phyloP scores from a whole-genome alignment of 495 filamentous ascomycete genomes.

The Rhypophila decipiens region DNA sequence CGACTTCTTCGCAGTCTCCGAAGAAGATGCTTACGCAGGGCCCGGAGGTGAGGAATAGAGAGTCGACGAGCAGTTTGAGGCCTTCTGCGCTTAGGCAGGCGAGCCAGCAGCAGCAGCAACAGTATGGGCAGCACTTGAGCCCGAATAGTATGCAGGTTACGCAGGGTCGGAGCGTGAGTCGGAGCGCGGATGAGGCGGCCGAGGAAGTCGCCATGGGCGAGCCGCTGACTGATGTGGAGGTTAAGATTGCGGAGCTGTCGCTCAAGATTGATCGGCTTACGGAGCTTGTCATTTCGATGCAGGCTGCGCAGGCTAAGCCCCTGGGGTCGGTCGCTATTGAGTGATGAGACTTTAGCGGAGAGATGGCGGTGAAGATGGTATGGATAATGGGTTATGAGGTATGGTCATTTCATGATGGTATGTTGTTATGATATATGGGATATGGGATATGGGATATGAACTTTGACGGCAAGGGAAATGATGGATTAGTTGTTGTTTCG shows the following conservation, averaged over 20 bases:
- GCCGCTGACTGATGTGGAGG: slow-evolving; percentile 32
- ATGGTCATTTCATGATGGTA: too few species aligned
- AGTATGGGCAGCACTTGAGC: neutral
- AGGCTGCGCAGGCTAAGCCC: slow-evolving; percentile 18
- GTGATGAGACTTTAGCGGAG: neutral
- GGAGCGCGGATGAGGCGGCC: slow-evolving; percentile 14
- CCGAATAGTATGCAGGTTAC: neutral
- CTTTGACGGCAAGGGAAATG: too few species aligned
- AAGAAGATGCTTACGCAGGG: slow-evolving; percentile 4
- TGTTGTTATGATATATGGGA: too few species aligned
- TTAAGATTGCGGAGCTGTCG: slow-evolving; percentile 36
- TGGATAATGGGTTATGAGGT: too few species aligned
- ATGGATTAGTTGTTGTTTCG: too few species aligned
- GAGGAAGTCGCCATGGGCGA: slow-evolving; percentile 25
- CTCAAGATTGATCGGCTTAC: slow-evolving; percentile 45
- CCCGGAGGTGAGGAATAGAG: neutral
- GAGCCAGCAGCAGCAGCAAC: neutral
- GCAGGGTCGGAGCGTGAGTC: neutral
- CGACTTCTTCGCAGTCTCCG: slow-evolving; percentile 8
- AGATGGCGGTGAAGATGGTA: neutral
- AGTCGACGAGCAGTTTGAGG: slow-evolving; percentile 2
- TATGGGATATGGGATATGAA: too few species aligned
- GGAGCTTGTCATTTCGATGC: slow-evolving; percentile 34
- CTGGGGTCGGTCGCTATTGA: slow-evolving; percentile 16
- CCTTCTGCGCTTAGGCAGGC: neutral